Conservation (phyloP, 2,329 filamentous ascomycete genomes). For the Trichoderma afroharzianum region DNA sequence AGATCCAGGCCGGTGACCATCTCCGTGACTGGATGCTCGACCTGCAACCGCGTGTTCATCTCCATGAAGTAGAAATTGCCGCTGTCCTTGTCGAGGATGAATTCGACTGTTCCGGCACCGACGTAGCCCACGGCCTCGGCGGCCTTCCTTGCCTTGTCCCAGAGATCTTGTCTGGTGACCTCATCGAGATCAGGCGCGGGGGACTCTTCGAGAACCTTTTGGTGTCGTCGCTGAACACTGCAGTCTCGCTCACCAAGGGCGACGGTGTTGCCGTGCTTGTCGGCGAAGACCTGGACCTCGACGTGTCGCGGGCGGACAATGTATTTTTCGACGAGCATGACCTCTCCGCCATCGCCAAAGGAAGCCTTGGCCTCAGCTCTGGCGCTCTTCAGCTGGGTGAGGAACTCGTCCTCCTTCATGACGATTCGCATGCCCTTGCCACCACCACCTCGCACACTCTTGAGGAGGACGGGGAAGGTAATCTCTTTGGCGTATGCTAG, state of each 20-base stretch:
- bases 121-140: conserved; percentile 78
- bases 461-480: conserved; percentile 68
- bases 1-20: conserved; percentile 69
- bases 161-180: conserved; percentile 56
- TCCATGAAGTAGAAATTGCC: conserved; percentile 81
- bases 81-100: conserved; percentile 79
- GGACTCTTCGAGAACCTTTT: conserved; percentile 88
- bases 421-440: conserved; percentile 85
- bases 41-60: conserved; percentile 85
- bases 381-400: conserved; percentile 66
- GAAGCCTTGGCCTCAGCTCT: conserved; percentile 72
- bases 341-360: conserved; percentile 75
- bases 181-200: conserved; percentile 68
- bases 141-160: conserved; percentile 62
- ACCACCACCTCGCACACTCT: conserved; percentile 76
- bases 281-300: conserved; percentile 87
- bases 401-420: conserved; percentile 63
- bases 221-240: conserved; percentile 79
- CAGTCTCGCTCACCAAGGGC: conserved; percentile 87
- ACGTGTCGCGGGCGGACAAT: conserved; percentile 78
- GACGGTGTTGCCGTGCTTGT: conserved; percentile 72
- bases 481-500: conserved; percentile 68
- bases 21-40: conserved; percentile 89
- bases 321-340: conserved; percentile 82
- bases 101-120: conserved; percentile 88